A percentile compares a stretch with the other conserved stretches of the same genome.
phyloP scores from a whole-genome alignment of 1,139 yeast species.

The Kodamaea anthophila region DNA sequence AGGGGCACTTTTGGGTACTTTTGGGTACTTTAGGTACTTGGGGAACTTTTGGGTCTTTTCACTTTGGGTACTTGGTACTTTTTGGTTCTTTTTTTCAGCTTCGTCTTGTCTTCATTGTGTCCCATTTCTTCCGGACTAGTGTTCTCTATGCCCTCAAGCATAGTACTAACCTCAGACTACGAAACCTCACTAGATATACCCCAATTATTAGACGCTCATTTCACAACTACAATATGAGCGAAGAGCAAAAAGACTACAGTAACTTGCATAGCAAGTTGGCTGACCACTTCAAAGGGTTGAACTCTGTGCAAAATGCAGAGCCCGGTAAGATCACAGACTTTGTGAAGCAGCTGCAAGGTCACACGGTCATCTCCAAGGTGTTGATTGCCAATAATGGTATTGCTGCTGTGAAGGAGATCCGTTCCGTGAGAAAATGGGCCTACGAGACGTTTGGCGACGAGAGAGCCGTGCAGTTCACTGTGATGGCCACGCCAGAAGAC shows the following conservation, averaged over 20 bases:
- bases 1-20: no score
- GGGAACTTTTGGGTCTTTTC: no score
- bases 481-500: conserved; percentile 99
- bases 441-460: conserved; percentile 97
- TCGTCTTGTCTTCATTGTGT: no score
- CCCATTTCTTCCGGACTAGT: no score
- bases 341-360: conserved; percentile 84
- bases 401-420: conserved; percentile 96
- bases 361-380: conserved; percentile 84
- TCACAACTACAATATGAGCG: no score
- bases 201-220: no score
- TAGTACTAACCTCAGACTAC: conserved; percentile 7
- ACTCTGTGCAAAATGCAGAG: conserved; percentile 69
- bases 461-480: conserved; percentile 87
- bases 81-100: no score
- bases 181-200: conserved; percentile 5
- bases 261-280: conserved; percentile 44
- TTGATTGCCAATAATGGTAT: conserved; percentile 97
- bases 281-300: conserved; percentile 71
- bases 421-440: conserved; percentile 97
- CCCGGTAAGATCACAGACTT: conserved; percentile 73
- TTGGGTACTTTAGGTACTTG: no score
- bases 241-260: conserved; percentile 20
- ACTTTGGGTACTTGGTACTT: no score
- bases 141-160: conserved; percentile 2